These are phyloP conservation scores for Oldenlandia corymbosa DNA, from an alignment of 257 asterid genomes.

Conservation along the genomic window DNA sequence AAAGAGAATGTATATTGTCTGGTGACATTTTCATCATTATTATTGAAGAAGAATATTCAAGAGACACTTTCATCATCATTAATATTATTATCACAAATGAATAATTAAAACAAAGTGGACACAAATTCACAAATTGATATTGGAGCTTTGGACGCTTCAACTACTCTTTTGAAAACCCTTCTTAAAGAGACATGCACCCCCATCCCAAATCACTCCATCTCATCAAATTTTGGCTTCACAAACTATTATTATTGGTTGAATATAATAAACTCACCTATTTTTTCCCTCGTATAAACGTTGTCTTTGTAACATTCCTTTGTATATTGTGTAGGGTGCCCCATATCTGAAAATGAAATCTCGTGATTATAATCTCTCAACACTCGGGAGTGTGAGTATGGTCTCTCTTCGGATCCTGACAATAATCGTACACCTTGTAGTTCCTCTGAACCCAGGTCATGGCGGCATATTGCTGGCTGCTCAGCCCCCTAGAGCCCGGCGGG, in stretches of 20 bases:
- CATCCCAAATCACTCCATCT: slow-evolving; percentile 44
- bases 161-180: slow-evolving; percentile 12
- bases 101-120: slow-evolving; percentile 5
- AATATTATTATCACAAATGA: not conserved
- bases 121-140: slow-evolving; percentile 10
- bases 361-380: too few species aligned
- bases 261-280: too few species aligned
- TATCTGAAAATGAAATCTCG: too few species aligned
- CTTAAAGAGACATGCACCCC: slow-evolving; percentile 26
- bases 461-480: slow-evolving; percentile 57
- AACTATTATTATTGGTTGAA: not conserved
- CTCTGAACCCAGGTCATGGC: slow-evolving; percentile 69
- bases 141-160: slow-evolving; percentile 40
- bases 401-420: slow-evolving; percentile 49
- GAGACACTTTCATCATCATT: not conserved
- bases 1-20: too few species aligned
- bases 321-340: too few species aligned
- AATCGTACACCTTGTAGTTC: slow-evolving; percentile 55
- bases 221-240: too few species aligned
- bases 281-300: too few species aligned
- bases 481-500: slow-evolving; percentile 41
- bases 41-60: not conserved
- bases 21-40: too few species aligned
- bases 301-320: too few species aligned
- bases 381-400: slow-evolving; percentile 72